Conservation (phyloP, 2,329 filamentous ascomycete species). For the Beauveria sp. region DNA sequence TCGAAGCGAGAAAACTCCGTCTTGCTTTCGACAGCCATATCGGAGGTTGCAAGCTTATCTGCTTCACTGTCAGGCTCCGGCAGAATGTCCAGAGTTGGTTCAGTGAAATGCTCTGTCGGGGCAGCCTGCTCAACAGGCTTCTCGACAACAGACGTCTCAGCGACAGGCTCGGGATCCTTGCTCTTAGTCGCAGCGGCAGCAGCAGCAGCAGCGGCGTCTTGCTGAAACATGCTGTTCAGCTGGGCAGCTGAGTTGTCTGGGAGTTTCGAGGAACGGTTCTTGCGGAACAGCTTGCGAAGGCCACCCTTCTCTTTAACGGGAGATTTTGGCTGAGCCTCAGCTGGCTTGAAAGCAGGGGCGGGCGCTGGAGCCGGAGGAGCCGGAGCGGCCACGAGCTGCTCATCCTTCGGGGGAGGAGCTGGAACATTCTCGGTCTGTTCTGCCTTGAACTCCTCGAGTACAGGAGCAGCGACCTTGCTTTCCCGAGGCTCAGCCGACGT, state of each 20-base stretch:
- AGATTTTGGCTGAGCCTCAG: not conserved
- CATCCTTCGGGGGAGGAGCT: conserved; percentile 19
- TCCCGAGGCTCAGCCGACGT: not conserved
- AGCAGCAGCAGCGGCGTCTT: conserved; percentile 20
- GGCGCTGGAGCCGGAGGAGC: conserved; percentile 27
- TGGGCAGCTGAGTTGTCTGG: conserved; percentile 46
- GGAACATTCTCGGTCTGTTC: not conserved
- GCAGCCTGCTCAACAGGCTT: not conserved
- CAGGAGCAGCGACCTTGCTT: not conserved
- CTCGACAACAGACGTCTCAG: not conserved
- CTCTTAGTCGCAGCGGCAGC: conserved; percentile 15
- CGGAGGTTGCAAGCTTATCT: conserved; percentile 51
- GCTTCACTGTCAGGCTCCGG: conserved; percentile 24
- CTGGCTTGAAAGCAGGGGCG: conserved; percentile 17
- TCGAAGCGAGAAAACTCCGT: conserved; percentile 64
- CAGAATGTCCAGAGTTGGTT: conserved; percentile 4
- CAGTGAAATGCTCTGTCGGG: not conserved
- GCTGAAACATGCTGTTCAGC: conserved; percentile 42
- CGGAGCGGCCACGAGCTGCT: conserved; percentile 11
- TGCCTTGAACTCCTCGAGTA: not conserved
- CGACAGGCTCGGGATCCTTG: conserved; percentile 17
- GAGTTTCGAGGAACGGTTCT: conserved; percentile 50
- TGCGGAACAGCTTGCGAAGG: conserved; percentile 60
- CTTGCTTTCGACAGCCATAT: conserved; percentile 50
- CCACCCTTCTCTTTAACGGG: conserved; percentile 38